A percentile compares a stretch with the other conserved stretches of the same genome.
These are phyloP conservation scores for Alternaria arborescens DNA, from an alignment of 2,329 filamentous ascomycete species.

Conservation along the genomic window DNA sequence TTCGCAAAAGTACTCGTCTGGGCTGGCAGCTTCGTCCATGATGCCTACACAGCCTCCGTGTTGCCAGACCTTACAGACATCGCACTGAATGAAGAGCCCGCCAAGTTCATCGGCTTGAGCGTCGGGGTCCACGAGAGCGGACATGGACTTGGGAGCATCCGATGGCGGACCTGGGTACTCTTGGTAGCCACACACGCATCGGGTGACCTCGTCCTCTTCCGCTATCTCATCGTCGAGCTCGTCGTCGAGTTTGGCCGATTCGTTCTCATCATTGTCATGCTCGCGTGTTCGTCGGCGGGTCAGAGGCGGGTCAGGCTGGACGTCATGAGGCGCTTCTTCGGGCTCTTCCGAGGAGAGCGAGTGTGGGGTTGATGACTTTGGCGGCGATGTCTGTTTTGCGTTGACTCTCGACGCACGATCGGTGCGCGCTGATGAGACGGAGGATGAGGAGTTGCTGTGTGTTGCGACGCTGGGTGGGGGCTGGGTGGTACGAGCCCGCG, in stretches of 20 bases:
- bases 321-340: slow-evolving; percentile 63
- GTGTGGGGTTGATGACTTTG: slow-evolving; percentile 77
- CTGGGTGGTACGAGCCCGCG: slow-evolving; percentile 84
- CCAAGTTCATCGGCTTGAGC: slow-evolving; percentile 76
- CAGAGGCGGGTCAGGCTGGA: slow-evolving; percentile 70
- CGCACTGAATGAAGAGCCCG: slow-evolving; percentile 97
- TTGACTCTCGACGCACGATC: slow-evolving; percentile 78
- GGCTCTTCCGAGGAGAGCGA: slow-evolving; percentile 75
- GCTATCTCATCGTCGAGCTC: slow-evolving; percentile 69
- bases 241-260: slow-evolving; percentile 59
- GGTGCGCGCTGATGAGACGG: slow-evolving; percentile 73
- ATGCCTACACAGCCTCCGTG: slow-evolving; percentile 98
- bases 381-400: slow-evolving; percentile 75
- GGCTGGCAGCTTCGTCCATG: slow-evolving; percentile 89
- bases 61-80: slow-evolving; percentile 98
- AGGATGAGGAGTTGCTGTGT: slow-evolving; percentile 79
- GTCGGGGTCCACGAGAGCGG: slow-evolving; percentile 65
- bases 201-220: slow-evolving; percentile 84
- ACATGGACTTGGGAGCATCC: slow-evolving; percentile 64
- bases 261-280: slow-evolving; percentile 69
- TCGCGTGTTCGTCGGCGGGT: slow-evolving; percentile 82
- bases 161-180: slow-evolving; percentile 86
- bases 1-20: slow-evolving; percentile 98
- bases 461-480: slow-evolving; percentile 69
- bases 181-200: slow-evolving; percentile 92